Evolutionary conservation across 345 rosid species (phyloP), one percentile per base, ranked within the genome.

Genomic region (Lepidium sativum): DNA sequence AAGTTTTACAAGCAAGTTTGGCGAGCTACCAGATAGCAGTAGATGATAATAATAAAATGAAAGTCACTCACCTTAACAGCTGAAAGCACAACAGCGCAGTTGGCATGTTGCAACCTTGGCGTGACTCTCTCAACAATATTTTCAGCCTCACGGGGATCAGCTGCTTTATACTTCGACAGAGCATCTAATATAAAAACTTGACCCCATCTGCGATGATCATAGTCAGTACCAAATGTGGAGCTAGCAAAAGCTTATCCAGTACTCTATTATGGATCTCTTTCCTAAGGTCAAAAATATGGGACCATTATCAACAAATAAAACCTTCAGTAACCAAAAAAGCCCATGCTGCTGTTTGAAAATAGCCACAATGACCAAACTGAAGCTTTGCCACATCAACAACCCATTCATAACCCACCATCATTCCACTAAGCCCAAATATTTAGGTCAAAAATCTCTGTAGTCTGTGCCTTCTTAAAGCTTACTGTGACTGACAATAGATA

Each of bases 61-160:
- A 59, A 43, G 15, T 45, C 17, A 8, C 62, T 62, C 58, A 90
- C 99, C 95, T 95, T 95, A 70, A 95, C 94, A 65, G 99, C 98
- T 25, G 99, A 95, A 49, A 95, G 99, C 52, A 95, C 99, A 75
- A 95, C 98, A 45, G 99, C 99, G 71, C 96, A 95, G 73, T 95
- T 95, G 57, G 97, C 99, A 85, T 95, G 99, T 66, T 95, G 99
- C 49, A 95, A 73, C 75, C 99, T 75, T 41, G 97, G 99, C 45
- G 98, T 91, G 79, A 95, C 97, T 75, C 99, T 82, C 77, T 95
- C 99, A 66, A 95, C 99, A 75, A 91, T 95, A 74, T 84, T 91
- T 81, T 95, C 99, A 71, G 99, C 98, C 71, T 95, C 99, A 59
- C 97, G 96, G 40, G 99, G 95, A 86, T 95, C 99, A 63, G 91